Conservation (phyloP, 352 stramenopile species). For the Phytophthora chlamydospora region DNA sequence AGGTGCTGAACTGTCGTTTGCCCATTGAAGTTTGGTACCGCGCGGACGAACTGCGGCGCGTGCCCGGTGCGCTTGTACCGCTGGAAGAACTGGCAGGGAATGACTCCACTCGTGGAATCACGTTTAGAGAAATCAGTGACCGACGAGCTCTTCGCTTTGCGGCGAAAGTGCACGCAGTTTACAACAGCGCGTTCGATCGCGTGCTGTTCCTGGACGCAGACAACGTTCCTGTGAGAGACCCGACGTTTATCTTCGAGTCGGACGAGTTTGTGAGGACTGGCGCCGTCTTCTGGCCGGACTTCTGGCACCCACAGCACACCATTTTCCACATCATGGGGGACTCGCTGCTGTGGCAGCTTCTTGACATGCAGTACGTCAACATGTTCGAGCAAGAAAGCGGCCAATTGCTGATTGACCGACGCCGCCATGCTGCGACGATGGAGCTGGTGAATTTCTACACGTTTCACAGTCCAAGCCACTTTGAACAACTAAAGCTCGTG, state of each 20-base stretch:
- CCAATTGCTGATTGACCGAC: conserved; percentile 54
- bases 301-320: conserved; percentile 61
- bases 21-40: conserved; percentile 61
- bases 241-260: conserved; percentile 52
- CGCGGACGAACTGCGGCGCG: conserved; percentile 26
- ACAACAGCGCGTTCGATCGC: conserved; percentile 48
- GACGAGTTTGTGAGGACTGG: conserved; percentile 45
- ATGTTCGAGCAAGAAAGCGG: conserved; percentile 79
- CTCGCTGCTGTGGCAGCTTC: conserved; percentile 56
- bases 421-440: conserved; percentile 38
- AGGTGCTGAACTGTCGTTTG: conserved; percentile 41
- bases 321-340: conserved; percentile 68
- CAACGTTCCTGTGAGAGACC: conserved; percentile 53
- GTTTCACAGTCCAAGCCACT: conserved; percentile 38
- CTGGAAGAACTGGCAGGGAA: conserved; percentile 28
- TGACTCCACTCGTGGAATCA: conserved; percentile 27
- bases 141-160: conserved; percentile 46
- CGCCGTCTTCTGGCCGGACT: conserved; percentile 75
- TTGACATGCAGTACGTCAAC: conserved; percentile 52
- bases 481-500: conserved; percentile 45
- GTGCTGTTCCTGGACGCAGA: conserved; percentile 65
- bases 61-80: conserved; percentile 11
- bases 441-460: conserved; percentile 50
- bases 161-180: conserved; percentile 55
- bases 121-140: conserved; percentile 34